Evolutionary conservation across 1,139 yeast species (phyloP).

Genomic region (Saccharomyces hybrid): DNA sequence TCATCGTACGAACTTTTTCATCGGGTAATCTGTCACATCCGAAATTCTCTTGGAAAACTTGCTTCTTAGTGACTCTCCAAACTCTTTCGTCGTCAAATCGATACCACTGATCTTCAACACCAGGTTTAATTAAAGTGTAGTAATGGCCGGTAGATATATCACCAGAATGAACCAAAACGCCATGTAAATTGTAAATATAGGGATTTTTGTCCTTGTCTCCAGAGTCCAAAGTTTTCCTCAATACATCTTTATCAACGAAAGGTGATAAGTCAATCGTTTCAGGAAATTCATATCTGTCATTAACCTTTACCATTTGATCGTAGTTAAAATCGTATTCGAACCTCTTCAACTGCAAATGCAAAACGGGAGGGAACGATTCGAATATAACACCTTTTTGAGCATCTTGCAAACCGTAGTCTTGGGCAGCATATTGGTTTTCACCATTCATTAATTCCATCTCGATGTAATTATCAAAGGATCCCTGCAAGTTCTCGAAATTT

Average conservation of each 20-base stretch:
- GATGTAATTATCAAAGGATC: slow-evolving; percentile 78
- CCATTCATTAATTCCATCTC: slow-evolving; percentile 88
- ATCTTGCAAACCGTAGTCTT: slow-evolving; percentile 87
- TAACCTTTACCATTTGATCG: slow-evolving; percentile 83
- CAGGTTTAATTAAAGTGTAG: slow-evolving; percentile 87
- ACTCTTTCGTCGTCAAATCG: slow-evolving; percentile 94
- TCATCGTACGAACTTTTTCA: slow-evolving; percentile 42
- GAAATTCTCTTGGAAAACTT: slow-evolving; percentile 87
- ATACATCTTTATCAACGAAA: slow-evolving; percentile 56
- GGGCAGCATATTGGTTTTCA: slow-evolving; percentile 93
- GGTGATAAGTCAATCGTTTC: slow-evolving; percentile 74
- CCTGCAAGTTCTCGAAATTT: slow-evolving; percentile 62
- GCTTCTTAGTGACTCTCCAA: slow-evolving; percentile 73
- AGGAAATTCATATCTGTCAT: slow-evolving; percentile 89
- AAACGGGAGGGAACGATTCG: slow-evolving; percentile 82
- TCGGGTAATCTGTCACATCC: slow-evolving; percentile 63
- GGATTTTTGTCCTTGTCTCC: slow-evolving; percentile 39
- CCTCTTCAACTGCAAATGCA: slow-evolving; percentile 86
- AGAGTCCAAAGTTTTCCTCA: slow-evolving; percentile 30
- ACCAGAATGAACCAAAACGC: slow-evolving; percentile 93
- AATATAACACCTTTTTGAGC: slow-evolving; percentile 96
- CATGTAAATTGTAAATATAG: slow-evolving; percentile 79
- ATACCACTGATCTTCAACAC: slow-evolving; percentile 66
- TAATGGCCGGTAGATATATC: slow-evolving; percentile 95
- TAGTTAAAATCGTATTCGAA: slow-evolving; percentile 91